A percentile compares a stretch with the other conserved stretches of the same genome.
Evolutionary conservation across 768 basidiomycete species (phyloP).

Genomic region (Serendipita indica): DNA sequence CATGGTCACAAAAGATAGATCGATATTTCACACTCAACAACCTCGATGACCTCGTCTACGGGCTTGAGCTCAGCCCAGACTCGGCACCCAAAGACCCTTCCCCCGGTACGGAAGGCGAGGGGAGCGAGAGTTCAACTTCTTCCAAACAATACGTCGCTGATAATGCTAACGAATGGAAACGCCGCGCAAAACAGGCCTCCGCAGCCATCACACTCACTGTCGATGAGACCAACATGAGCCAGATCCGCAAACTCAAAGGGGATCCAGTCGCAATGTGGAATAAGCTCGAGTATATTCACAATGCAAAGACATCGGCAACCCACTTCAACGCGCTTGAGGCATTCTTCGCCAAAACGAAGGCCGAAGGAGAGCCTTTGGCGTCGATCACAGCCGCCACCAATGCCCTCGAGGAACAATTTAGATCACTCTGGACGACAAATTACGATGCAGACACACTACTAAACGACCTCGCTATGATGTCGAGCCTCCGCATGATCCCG

Average conservation of each 20-base stretch:
- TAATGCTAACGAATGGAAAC: background rate
- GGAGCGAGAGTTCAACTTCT: too few species aligned
- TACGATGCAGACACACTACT: background rate
- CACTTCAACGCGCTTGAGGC: slow-evolving; percentile 15
- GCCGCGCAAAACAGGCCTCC: background rate
- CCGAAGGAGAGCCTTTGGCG: slow-evolving; percentile 13
- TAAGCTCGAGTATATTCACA: slow-evolving; percentile 14
- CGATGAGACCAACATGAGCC: background rate
- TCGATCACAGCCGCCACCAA: slow-evolving; percentile 10
- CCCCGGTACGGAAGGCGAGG: too few species aligned
- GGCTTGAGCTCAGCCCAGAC: background rate
- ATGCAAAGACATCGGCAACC: slow-evolving; percentile 13
- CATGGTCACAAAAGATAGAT: background rate
- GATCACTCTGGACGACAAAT: slow-evolving; percentile 11
- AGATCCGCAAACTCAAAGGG: background rate
- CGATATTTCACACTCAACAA: background rate
- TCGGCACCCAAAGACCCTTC: too few species aligned
- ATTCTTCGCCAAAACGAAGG: slow-evolving; percentile 14
- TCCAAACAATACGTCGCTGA: too few species aligned
- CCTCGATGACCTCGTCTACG: background rate
- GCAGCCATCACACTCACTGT: background rate
- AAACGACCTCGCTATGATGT: background rate
- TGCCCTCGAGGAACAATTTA: slow-evolving; percentile 13
- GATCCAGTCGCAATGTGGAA: slow-evolving; percentile 12
- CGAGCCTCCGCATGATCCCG: background rate